phyloP scores from a whole-genome alignment of 495 filamentous ascomycete species.

The Penicillium macrosclerotiorum region DNA sequence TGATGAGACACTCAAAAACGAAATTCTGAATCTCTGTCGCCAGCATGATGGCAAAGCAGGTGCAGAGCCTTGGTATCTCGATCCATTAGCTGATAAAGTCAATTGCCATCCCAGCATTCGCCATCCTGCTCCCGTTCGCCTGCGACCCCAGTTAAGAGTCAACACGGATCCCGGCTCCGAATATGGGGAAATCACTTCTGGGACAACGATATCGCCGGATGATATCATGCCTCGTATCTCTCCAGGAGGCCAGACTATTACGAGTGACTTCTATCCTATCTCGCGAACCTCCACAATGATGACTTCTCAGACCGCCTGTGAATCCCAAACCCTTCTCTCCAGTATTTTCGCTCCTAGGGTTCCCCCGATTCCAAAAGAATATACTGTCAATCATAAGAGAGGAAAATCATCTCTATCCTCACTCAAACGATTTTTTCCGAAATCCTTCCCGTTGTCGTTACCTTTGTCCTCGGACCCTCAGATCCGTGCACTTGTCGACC shows the following conservation, averaged over 20 bases:
- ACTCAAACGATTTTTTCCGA: constrained; percentile 37
- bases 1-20: constrained; percentile 41
- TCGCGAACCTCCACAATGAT: constrained; percentile 35
- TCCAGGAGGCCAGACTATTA: constrained; percentile 22
- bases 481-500: constrained; percentile 39
- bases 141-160: constrained; percentile 32
- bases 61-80: constrained; percentile 30
- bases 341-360: constrained; percentile 23
- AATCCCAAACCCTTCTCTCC: constrained; percentile 19
- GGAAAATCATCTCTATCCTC: constrained; percentile 42
- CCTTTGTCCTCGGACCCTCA: constrained; percentile 43
- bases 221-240: constrained; percentile 25
- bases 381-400: constrained; percentile 23
- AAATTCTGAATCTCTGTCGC: constrained; percentile 41
- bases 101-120: constrained; percentile 33
- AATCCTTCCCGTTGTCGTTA: constrained; percentile 28
- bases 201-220: constrained; percentile 29
- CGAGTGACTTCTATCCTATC: constrained; percentile 25
- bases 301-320: constrained; percentile 20
- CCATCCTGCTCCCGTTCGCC: constrained; percentile 33
- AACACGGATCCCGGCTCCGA: constrained; percentile 30
- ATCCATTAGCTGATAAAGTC: constrained; percentile 31
- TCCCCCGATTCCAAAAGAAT: constrained; percentile 21
- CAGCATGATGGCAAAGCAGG: constrained; percentile 32
- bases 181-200: constrained; percentile 29